Evolutionary conservation across 495 filamentous ascomycete species (phyloP).

Genomic region (Lineolata rhizophorae): DNA sequence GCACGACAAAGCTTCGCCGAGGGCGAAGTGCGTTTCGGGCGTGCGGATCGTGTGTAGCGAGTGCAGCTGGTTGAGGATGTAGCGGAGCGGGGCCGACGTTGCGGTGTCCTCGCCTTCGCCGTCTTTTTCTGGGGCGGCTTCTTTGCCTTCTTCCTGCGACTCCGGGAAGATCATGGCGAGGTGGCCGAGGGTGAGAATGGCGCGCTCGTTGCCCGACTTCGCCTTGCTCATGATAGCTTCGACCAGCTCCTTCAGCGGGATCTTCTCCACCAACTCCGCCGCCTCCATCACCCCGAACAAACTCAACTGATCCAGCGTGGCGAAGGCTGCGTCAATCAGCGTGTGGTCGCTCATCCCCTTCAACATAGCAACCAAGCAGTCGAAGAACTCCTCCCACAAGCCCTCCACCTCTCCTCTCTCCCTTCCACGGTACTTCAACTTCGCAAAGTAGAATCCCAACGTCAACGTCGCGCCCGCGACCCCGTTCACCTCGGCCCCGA

Average conservation of each 20-base stretch:
- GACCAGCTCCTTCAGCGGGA: slow-evolving; percentile 24
- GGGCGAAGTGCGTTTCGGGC: slow-evolving; percentile 66
- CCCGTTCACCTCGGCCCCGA: slow-evolving; percentile 36
- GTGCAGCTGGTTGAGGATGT: slow-evolving; percentile 41
- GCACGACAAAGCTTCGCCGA: slow-evolving; percentile 66
- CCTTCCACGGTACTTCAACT: too few species aligned
- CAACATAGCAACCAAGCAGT: too few species aligned
- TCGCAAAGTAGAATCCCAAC: too few species aligned
- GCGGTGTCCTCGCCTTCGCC: too few species aligned
- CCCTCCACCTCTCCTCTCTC: too few species aligned
- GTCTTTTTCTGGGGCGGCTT: slow-evolving; percentile 9
- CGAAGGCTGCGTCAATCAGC: slow-evolving; percentile 35
- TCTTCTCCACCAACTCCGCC: slow-evolving; percentile 18
- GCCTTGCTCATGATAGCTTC: slow-evolving; percentile 39
- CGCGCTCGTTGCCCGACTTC: slow-evolving; percentile 60
- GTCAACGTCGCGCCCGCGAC: slow-evolving; percentile 35
- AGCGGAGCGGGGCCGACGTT: too few species aligned
- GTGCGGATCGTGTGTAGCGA: slow-evolving; percentile 60
- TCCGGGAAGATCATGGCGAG: slow-evolving; percentile 27
- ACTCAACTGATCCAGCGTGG: slow-evolving; percentile 53
- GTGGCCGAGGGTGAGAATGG: slow-evolving; percentile 55
- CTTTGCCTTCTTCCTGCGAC: slow-evolving; percentile 12
- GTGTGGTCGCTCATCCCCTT: slow-evolving; percentile 28
- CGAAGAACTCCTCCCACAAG: too few species aligned
- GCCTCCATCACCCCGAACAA: slow-evolving; percentile 42